Evolutionary conservation across 2,329 filamentous ascomycete species (phyloP), one percentile per base, ranked within the genome.

Genomic region (Aspergillus amoenus): DNA sequence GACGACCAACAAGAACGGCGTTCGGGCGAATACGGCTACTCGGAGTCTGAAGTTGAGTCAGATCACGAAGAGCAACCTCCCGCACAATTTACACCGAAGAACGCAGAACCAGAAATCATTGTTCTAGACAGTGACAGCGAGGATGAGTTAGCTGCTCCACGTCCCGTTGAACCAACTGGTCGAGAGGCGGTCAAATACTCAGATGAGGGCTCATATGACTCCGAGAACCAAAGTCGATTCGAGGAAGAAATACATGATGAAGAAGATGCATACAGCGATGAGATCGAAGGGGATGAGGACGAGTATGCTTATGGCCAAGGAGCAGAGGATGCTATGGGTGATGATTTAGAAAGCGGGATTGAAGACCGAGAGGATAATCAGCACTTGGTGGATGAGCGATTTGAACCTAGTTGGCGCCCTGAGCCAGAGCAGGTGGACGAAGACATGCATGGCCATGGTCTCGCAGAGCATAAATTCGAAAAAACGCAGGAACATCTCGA

Each of bases 51-150:
- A 37, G 50, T 43, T 8, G 64, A 64, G n/a, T 63, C 61, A 21
- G 63, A 61, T 4, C 39, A 52, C 27, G 42, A 51, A 13, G 40
- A 43, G 44, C 50, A 53, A 21, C 41, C 5, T 40, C 55, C 51
- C 42, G 49, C 40, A 13, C 55, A 53, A 32, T 34, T 56, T 17
- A 22, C 56, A 8, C 56, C 57, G 21, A 64, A 56, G 46, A 62
- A 46, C 5, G 53, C 58, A 2, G 62, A 68, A 15, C 67, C 67
- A 15, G 76, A 78, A 59, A 58, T 78, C 39, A 77, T 78, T 50
- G 71, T 77, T 24, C 44, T 78, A 13, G 75, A 77, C 55, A 77
- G 74, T 56, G 75, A 77, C 55, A 77, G 73, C 54, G 73, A 76
- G 30, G 71, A 75, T 50, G 75, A 76, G 50, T 61, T 63, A 43